A percentile compares a stretch with the other conserved stretches of the same genome.
These are phyloP conservation scores for Microdochium trichocladiopsis DNA, from an alignment of 2,329 filamentous ascomycete genomes.

Conservation along the genomic window DNA sequence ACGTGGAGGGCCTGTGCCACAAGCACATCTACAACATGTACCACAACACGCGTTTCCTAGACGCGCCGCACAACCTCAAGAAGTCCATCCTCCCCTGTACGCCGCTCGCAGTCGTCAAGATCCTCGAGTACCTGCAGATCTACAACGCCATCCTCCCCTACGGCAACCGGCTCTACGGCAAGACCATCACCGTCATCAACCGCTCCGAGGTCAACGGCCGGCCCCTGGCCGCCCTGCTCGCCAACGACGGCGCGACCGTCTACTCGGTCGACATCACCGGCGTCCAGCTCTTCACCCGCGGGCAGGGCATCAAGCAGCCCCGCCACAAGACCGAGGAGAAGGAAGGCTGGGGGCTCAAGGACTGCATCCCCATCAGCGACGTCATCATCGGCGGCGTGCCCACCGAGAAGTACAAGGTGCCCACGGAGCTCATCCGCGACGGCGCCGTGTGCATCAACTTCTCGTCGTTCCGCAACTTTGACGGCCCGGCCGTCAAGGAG, in stretches of 20 bases:
- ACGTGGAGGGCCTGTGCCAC: conserved; percentile 92
- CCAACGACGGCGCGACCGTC: conserved; percentile 92
- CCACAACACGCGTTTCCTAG: conserved; percentile 92
- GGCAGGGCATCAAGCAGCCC: conserved; percentile 75
- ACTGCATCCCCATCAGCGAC: conserved; percentile 82
- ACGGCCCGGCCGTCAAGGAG: conserved; percentile 76
- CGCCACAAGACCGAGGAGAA: conserved; percentile 84
- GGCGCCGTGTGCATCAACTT: conserved; percentile 99
- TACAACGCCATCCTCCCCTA: conserved; percentile 94
- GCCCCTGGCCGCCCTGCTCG: conserved; percentile 83
- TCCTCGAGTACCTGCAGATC: conserved; percentile 89
- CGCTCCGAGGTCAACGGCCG: conserved; percentile 92
- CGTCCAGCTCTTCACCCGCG: conserved; percentile 86
- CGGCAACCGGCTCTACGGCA: conserved; percentile 87
- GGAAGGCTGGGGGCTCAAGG: conserved; percentile 69
- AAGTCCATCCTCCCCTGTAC: conserved; percentile 96
- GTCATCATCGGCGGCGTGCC: conserved; percentile 94
- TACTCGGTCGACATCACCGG: conserved; percentile 92
- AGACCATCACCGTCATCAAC: conserved; percentile 95
- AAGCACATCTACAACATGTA: conserved; percentile 99
- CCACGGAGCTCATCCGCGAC: conserved; percentile 72
- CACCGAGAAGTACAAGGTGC: conserved; percentile 81
- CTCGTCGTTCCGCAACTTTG: conserved; percentile 91
- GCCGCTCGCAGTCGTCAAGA: conserved; percentile 92
- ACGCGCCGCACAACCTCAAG: conserved; percentile 66